A percentile compares a stretch with the other conserved stretches of the same genome.
Evolutionary conservation across 495 filamentous ascomycete genomes (phyloP).

Genomic region (Lophiotrema nucula): DNA sequence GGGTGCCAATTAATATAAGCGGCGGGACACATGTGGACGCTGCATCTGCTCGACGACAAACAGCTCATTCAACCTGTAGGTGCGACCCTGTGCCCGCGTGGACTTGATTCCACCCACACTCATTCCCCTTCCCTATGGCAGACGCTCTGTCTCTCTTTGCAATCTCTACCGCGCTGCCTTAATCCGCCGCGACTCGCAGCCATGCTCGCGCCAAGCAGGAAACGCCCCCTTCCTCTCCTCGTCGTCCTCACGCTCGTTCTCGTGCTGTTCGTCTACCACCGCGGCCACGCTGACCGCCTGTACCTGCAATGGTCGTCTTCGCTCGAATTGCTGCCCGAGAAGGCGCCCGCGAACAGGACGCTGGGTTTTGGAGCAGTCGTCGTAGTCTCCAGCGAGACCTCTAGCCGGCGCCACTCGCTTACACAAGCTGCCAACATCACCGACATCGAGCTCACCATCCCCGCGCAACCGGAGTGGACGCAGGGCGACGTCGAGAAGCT

Average conservation of each 20-base stretch:
- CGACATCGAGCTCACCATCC: conserved; percentile 40
- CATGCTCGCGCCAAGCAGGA: conserved; percentile 27
- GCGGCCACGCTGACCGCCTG: conserved; percentile 11
- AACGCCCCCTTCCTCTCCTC: conserved; percentile 19
- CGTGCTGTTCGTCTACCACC: conserved; percentile 26
- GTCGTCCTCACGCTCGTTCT: conserved; percentile 11
- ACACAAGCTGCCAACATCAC: conserved; percentile 41
- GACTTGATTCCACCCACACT: too few species aligned
- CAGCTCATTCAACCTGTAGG: too few species aligned
- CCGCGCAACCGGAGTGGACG: conserved; percentile 39
- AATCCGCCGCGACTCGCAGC: neutral
- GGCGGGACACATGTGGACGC: too few species aligned
- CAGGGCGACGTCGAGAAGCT: conserved; percentile 35
- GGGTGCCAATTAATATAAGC: too few species aligned
- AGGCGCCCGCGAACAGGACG: conserved; percentile 24
- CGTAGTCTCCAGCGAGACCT: conserved; percentile 36
- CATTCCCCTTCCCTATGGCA: neutral
- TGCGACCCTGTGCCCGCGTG: too few species aligned
- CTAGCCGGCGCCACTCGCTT: conserved; percentile 34
- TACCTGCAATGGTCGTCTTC: conserved; percentile 17
- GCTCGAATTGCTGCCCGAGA: neutral
- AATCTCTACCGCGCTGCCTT: neutral
- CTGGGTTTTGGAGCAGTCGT: conserved; percentile 39
- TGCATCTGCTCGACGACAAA: too few species aligned
- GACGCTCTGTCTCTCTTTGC: neutral